Conservation (phyloP, 305 asterid species). For the Fraxinus xanthoxyloides region DNA sequence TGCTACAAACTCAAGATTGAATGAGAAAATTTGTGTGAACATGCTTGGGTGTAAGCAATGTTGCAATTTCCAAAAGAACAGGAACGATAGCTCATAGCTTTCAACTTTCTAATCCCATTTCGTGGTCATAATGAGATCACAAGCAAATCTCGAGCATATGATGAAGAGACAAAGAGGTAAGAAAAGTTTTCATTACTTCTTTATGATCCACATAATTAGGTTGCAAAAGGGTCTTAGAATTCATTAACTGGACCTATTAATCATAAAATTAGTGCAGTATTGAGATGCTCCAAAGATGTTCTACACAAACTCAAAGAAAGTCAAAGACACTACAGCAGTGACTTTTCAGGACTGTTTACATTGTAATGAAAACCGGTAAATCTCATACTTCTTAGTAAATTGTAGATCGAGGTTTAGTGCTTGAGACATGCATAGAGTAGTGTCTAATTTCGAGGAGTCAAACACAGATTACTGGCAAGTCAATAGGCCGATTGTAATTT, state of each 20-base stretch:
- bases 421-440: background rate
- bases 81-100: background rate
- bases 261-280: background rate
- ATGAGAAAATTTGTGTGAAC: background rate
- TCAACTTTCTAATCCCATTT: background rate
- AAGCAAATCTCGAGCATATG: background rate
- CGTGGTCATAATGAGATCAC: background rate
- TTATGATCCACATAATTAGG: background rate
- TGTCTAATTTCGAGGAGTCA: background rate
- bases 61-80: background rate
- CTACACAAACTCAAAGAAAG: background rate
- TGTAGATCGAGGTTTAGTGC: background rate
- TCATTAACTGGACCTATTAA: background rate
- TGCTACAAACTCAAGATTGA: background rate
- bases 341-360: background rate
- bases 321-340: background rate
- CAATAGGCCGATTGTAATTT: background rate
- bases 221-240: background rate
- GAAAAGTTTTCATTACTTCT: background rate
- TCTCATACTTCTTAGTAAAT: background rate
- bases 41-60: background rate
- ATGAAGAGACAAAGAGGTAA: background rate
- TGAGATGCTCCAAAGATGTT: background rate
- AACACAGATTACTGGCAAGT: background rate
- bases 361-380: background rate